phyloP scores from a whole-genome alignment of 2,329 filamentous ascomycete species.

The Dichotomopilus funicola region DNA sequence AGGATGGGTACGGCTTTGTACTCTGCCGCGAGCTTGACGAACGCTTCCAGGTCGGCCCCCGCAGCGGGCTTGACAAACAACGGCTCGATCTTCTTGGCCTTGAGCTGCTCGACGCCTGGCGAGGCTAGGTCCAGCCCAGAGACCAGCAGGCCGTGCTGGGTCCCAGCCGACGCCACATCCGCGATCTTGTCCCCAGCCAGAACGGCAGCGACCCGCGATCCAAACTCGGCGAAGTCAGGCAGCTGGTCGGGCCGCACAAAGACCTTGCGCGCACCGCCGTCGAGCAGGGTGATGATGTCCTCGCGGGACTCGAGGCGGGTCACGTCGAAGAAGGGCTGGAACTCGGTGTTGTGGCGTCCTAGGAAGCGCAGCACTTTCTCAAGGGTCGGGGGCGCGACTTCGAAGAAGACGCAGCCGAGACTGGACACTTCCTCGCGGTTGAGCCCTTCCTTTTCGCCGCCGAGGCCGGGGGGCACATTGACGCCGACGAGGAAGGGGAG shows the following conservation, averaged over 20 bases:
- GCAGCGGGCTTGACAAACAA: conserved; percentile 47
- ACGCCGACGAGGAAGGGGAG: conserved; percentile 58
- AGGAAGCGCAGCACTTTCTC: conserved; percentile 43
- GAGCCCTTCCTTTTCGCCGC: conserved; percentile 44
- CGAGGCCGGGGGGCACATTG: conserved; percentile 43
- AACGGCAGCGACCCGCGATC: conserved; percentile 48
- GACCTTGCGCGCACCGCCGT: conserved; percentile 76
- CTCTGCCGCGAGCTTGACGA: conserved; percentile 43
- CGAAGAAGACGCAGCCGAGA: conserved; percentile 53
- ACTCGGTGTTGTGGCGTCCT: conserved; percentile 42
- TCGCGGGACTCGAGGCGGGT: conserved; percentile 61
- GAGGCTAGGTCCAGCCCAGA: conserved; percentile 43
- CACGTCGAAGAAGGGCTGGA: conserved; percentile 69
- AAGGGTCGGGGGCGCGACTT: conserved; percentile 37
- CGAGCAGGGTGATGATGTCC: conserved; percentile 72
- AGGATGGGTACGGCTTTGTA: conserved; percentile 64
- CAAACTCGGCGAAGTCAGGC: conserved; percentile 48
- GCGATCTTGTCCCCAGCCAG: conserved; percentile 31
- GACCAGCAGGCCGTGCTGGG: conserved; percentile 47
- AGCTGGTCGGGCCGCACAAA: conserved; percentile 72
- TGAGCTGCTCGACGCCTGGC: conserved; percentile 38
- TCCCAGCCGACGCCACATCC: conserved; percentile 26
- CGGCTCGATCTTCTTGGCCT: conserved; percentile 39
- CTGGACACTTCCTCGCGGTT: conserved; percentile 51
- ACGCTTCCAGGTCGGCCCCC: conserved; percentile 38